phyloP scores from a whole-genome alignment of 2,329 filamentous ascomycete genomes.

The Colletotrichum siamense region DNA sequence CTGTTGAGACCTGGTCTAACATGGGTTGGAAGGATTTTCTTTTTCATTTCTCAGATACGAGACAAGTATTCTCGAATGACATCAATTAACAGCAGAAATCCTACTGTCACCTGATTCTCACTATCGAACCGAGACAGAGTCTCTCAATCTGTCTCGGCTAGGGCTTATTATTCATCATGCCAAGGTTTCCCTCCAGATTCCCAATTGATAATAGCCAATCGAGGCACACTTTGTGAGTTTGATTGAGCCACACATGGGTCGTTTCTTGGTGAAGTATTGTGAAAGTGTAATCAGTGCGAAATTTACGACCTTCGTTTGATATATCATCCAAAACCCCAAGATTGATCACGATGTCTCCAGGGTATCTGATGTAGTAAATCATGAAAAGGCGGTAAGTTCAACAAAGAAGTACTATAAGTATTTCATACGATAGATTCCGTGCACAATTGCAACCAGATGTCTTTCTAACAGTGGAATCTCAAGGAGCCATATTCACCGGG shows the following conservation, averaged over 20 bases:
- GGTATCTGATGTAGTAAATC: not conserved
- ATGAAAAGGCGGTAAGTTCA: not conserved
- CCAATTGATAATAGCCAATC: not conserved
- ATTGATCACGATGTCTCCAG: not conserved
- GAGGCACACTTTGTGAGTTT: not conserved
- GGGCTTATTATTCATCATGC: not conserved
- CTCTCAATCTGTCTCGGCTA: not conserved
- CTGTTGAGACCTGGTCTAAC: not conserved
- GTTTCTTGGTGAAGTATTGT: not conserved
- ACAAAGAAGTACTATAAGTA: not conserved
- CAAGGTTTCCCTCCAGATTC: not conserved
- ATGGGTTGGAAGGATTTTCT: not conserved
- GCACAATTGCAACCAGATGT: not conserved
- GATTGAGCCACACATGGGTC: not conserved
- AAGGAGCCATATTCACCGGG: fast-evolving
- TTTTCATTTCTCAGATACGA: not conserved
- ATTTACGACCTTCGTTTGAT: not conserved
- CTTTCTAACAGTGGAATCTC: not conserved
- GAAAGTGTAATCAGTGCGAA: not conserved
- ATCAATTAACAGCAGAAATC: not conserved
- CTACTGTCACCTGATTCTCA: not conserved
- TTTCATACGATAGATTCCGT: not conserved
- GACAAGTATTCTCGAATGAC: not conserved
- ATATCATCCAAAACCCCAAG: not conserved
- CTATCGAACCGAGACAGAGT: not conserved